Base-by-base conservation (phyloP, 2,329 filamentous ascomycete species). In the Fusarium torulosum region DNA sequence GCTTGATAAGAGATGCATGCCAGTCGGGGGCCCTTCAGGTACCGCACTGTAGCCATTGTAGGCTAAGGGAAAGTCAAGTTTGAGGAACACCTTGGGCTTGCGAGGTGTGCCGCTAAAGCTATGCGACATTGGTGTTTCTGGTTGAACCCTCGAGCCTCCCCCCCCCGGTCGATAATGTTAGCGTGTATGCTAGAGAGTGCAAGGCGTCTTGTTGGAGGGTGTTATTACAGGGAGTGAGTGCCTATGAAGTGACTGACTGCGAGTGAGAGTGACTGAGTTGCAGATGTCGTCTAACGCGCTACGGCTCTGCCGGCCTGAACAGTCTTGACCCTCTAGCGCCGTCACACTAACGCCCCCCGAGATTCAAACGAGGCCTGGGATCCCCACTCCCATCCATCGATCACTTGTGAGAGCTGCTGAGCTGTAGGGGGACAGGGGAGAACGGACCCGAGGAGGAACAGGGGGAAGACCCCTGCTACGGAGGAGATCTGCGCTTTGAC, bases 251-350 rank as follows among this genome's bases (percentile, higher is more conserved):
- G 15, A 52, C 42, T 67, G 65, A 67, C n/a, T 41, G 38, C 10
- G 38, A n/a, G 38, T 21, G 38, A 20, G n/a, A 5, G 37, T 40
- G 40, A 42, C 6, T 15, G 45, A 35, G 29, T 35, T 35, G 33
- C 59, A 52, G 60, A 49, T 49, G 69, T 66, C 37, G 66, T 67
- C 58, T 37, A 54, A 56, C 44, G 62, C 46, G 56, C 55, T 66
- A 73, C 70, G 70, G 70, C 62, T 73, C 63, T 66, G 57, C 70
- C 70, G 70, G 69, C 31, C 47, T 67, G 25, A 14, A 21, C 27
- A 38, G 64, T 55, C 57, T 50, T 47, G 20, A 49, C 55, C 35
- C 35, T 37, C 35, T 37, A 37, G 35, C 35, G 35, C 35, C 7
- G 35, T n/a, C 35, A 55, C 63, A 53, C 43, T 56, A 53, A 53